Conservation (phyloP, 164 flowering plant genomes). For the Amborella trichopoda region DNA sequence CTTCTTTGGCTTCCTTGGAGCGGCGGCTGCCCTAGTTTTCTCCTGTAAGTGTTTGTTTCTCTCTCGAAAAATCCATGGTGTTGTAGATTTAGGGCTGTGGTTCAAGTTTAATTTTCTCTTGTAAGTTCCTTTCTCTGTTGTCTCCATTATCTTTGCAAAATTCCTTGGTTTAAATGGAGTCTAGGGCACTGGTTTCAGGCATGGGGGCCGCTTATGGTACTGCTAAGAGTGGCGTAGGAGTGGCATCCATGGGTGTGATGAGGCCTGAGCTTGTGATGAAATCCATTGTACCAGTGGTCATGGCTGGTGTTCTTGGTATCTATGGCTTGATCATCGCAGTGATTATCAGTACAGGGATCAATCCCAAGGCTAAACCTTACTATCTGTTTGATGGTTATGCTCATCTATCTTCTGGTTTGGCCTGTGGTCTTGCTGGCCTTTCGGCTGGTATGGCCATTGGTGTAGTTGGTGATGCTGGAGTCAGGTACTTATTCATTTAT, state of each 20-base stretch:
- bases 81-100: background rate
- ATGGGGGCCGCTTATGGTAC: conserved; percentile 97
- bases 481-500: conserved; percentile 57
- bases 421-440: conserved; percentile 89
- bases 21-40: conserved; percentile 74
- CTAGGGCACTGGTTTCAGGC: conserved; percentile 27
- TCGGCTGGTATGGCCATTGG: conserved; percentile 96
- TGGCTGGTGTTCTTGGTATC: conserved; percentile 90
- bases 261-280: conserved; percentile 89
- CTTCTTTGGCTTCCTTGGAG: conserved; percentile 79
- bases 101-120: background rate
- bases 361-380: conserved; percentile 76
- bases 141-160: background rate
- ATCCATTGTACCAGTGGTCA: conserved; percentile 84
- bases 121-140: background rate
- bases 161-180: background rate
- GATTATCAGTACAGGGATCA: conserved; percentile 82
- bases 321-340: conserved; percentile 81
- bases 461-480: conserved; percentile 85
- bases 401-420: conserved; percentile 70
- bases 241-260: conserved; percentile 91
- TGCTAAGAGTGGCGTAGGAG: conserved; percentile 87
- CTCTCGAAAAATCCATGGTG: background rate
- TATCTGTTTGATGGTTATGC: conserved; percentile 82
- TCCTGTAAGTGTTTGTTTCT: conserved; percentile 31